These are phyloP conservation scores for Daldinia sp. DNA, from an alignment of 2,329 filamentous ascomycete species.

Conservation along the genomic window DNA sequence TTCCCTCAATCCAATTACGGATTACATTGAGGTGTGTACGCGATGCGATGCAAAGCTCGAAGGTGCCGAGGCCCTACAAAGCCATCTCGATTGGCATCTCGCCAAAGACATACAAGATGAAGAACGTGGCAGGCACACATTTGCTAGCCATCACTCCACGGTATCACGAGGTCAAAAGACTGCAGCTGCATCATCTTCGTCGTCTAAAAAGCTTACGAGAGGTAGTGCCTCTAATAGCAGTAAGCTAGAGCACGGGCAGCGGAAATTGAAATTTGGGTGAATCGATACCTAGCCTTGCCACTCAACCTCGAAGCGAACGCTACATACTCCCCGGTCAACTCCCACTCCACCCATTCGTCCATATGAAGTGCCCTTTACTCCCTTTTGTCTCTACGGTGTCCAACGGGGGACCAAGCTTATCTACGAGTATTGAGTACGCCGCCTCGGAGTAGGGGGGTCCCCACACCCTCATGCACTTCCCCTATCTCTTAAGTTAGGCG, in stretches of 20 bases:
- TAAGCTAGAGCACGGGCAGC: conserved; percentile 66
- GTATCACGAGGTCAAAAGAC: conserved; percentile 48
- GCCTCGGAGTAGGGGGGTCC: conserved; percentile 23
- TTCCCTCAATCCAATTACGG: conserved; percentile 48
- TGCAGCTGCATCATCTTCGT: conserved; percentile 49
- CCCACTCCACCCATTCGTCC: conserved; percentile 26
- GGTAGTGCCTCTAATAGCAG: conserved; percentile 40
- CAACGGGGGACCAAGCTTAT: conserved; percentile 16
- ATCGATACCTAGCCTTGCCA: conserved; percentile 32
- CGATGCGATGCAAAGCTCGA: conserved; percentile 72
- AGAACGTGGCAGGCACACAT: conserved; percentile 61
- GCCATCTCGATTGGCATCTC: conserved; percentile 94
- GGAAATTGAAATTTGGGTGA: conserved; percentile 67
- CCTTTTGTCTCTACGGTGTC: conserved; percentile 23
- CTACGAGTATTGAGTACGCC: conserved; percentile 15
- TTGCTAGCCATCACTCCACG: conserved; percentile 51
- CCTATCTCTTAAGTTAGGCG: conserved; percentile 28
- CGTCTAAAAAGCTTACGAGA: conserved; percentile 51
- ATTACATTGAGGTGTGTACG: conserved; percentile 59
- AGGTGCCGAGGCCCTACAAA: conserved; percentile 66
- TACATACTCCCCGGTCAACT: conserved; percentile 25
- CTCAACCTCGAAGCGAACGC: conserved; percentile 36
- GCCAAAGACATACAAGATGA: conserved; percentile 81
- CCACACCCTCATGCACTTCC: conserved; percentile 23
- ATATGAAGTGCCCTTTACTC: conserved; percentile 26